Base-by-base conservation (phyloP, 2,329 filamentous ascomycete species). In the Stylonectria norvegica region DNA sequence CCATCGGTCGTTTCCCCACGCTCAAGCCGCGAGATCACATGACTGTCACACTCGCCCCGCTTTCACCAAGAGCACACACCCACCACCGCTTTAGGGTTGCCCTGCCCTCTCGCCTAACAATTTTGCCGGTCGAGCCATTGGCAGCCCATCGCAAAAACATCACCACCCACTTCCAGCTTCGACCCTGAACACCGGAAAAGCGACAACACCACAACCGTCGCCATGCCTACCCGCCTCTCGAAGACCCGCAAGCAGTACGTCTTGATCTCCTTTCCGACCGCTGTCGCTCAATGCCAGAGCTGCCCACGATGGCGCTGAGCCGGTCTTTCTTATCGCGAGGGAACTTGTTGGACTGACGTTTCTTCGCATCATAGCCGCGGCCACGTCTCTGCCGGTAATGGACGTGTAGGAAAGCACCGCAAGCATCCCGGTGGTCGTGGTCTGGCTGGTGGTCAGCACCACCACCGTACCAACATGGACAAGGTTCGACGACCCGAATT, bases 391-490 rank as follows among this genome's bases (percentile, higher is more conserved):
- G 89, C 89, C 81, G 93, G 93, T 81, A 84, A 97, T 75, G 91
- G 93, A 79, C 91, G 91, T 83, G 74, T 97, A 70, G 93, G 93
- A 72, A 97, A 97, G 86, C 90, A 96, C 86, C 81, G 93, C 70
- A 97, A 98, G 85, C 81, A 85, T 61, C 81, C 79, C 60, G 81
- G 81, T 83, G 81, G 81, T 80, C 78, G 87, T 87, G 81, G 81
- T 84, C 78, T 85, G 76, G 93, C 93, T 71, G 91, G 93, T 94
- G 91, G 90, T 82, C 89, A 96, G 78, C 93, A 98, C 80, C 93
- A 98, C 62, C 66, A 69, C 66, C 66, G 66, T 45, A 69, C 66
- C 63, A 69, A 69, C 65, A 67, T 69, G 86, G 65, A 91, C 85
- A 71, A 90, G 88, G 75, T 76, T 89, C 64, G 85, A 88, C 72